These are phyloP conservation scores for Meira nashicola DNA, from an alignment of 1,284 basidiomycete genomes.

Conservation along the genomic window DNA sequence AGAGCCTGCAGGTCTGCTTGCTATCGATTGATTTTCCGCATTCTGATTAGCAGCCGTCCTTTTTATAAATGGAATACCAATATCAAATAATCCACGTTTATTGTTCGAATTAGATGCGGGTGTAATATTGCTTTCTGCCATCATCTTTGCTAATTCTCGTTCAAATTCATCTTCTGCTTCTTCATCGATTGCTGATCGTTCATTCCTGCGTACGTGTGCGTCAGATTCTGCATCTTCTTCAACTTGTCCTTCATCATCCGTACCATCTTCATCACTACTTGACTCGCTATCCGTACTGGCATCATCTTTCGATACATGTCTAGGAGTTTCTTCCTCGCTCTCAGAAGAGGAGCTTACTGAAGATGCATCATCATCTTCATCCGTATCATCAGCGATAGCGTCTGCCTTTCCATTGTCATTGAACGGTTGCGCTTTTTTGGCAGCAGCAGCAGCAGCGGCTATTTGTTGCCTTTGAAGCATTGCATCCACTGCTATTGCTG, in stretches of 20 bases:
- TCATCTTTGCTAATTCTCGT: slow-evolving; percentile 90
- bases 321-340: slow-evolving; percentile 56
- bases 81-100: slow-evolving; percentile 18
- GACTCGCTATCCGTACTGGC: slow-evolving; percentile 27
- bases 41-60: not conserved
- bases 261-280: slow-evolving; percentile 18
- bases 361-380: slow-evolving; percentile 26
- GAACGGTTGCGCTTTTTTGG: not conserved
- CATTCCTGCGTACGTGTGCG: slow-evolving; percentile 11
- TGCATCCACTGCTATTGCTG: slow-evolving; percentile 78
- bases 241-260: slow-evolving; percentile 19
- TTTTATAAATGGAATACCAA: slow-evolving; percentile 21
- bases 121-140: slow-evolving; percentile 60
- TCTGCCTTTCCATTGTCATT: not conserved
- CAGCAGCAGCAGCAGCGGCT: not conserved
- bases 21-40: not conserved
- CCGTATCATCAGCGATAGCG: slow-evolving; percentile 11
- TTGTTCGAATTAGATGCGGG: slow-evolving; percentile 55
- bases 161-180: slow-evolving; percentile 90
- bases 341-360: slow-evolving; percentile 18
- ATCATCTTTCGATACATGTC: slow-evolving; percentile 6
- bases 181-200: slow-evolving; percentile 54
- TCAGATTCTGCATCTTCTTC: slow-evolving; percentile 62
- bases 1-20: slow-evolving; percentile 24
- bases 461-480: slow-evolving; percentile 62